Conservation (phyloP, 345 rosid genomes). For the Populus euphratica region DNA sequence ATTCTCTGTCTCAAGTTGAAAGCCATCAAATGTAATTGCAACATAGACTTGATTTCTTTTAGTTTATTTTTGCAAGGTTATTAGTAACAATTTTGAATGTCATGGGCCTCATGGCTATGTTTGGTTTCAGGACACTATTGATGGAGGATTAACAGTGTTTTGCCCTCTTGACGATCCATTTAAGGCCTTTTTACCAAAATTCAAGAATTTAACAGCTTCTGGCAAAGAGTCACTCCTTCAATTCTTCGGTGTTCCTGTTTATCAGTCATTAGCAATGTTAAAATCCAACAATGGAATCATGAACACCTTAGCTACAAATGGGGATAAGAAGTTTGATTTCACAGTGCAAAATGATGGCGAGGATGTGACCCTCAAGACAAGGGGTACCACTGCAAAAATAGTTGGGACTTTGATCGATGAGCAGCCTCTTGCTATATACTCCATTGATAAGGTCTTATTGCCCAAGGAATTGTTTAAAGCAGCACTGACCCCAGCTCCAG, state of each 20-base stretch:
- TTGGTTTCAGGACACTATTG: slow-evolving; percentile 52
- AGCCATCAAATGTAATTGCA: neutral
- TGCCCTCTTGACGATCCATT: slow-evolving; percentile 88
- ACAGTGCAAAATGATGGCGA: slow-evolving; percentile 83
- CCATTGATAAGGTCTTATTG: slow-evolving; percentile 62
- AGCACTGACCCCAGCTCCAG: slow-evolving; percentile 58
- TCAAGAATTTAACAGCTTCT: slow-evolving; percentile 71
- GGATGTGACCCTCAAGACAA: slow-evolving; percentile 67
- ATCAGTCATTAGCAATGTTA: slow-evolving; percentile 67
- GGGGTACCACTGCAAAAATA: slow-evolving; percentile 60
- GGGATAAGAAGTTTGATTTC: slow-evolving; percentile 69
- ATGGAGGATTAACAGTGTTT: slow-evolving; percentile 93
- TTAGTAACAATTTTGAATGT: neutral
- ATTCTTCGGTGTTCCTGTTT: slow-evolving; percentile 68
- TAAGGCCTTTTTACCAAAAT: slow-evolving; percentile 74
- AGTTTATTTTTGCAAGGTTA: neutral
- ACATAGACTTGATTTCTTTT: neutral
- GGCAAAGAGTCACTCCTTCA: slow-evolving; percentile 67
- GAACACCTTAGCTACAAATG: slow-evolving; percentile 93
- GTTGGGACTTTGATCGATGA: slow-evolving; percentile 65
- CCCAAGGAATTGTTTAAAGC: slow-evolving; percentile 75
- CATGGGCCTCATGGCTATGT: neutral
- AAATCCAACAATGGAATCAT: slow-evolving; percentile 77
- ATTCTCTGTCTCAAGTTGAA: neutral
- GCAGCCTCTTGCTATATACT: slow-evolving; percentile 74